Percentiles rank a stretch among this genome's conserved stretches.
These are phyloP conservation scores for Tolypocladium pustulatum DNA, from an alignment of 2,329 filamentous ascomycete species.

Conservation along the genomic window DNA sequence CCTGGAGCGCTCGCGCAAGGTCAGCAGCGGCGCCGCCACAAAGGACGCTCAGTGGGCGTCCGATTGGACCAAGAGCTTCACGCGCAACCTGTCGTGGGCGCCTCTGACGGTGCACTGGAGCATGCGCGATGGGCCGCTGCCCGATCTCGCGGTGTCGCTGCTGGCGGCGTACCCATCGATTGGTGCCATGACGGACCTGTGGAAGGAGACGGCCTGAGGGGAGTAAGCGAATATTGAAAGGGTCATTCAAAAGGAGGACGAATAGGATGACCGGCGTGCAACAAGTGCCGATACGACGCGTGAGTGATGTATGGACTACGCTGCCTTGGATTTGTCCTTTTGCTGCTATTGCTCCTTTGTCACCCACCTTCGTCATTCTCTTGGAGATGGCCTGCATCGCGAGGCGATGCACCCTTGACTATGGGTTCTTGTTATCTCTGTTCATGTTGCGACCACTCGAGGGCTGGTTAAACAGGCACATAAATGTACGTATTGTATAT, in stretches of 20 bases:
- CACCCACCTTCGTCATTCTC: not conserved
- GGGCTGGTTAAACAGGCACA: not conserved
- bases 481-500: not conserved
- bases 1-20: slow-evolving; percentile 31
- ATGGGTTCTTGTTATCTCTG: not conserved
- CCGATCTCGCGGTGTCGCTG: slow-evolving; percentile 28
- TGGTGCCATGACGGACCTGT: slow-evolving; percentile 34
- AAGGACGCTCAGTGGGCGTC: slow-evolving; percentile 30
- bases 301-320: not conserved
- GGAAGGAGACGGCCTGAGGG: slow-evolving; percentile 26
- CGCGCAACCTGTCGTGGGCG: slow-evolving; percentile 64
- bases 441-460: not conserved
- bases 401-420: not conserved
- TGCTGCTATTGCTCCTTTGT: not conserved
- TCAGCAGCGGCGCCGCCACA: slow-evolving; percentile 18
- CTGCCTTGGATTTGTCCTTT: not conserved
- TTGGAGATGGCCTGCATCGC: not conserved
- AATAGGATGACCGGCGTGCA: not conserved
- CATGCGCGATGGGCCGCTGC: slow-evolving; percentile 47
- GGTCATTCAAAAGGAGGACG: not conserved
- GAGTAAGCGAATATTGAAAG: not conserved
- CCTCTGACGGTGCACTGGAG: slow-evolving; percentile 82
- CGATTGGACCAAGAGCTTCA: slow-evolving; percentile 55
- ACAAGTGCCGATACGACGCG: not conserved
- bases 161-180: slow-evolving; percentile 33